Base-by-base conservation (phyloP, 108 stramenopile species). In the Mediolabrus comicus region DNA sequence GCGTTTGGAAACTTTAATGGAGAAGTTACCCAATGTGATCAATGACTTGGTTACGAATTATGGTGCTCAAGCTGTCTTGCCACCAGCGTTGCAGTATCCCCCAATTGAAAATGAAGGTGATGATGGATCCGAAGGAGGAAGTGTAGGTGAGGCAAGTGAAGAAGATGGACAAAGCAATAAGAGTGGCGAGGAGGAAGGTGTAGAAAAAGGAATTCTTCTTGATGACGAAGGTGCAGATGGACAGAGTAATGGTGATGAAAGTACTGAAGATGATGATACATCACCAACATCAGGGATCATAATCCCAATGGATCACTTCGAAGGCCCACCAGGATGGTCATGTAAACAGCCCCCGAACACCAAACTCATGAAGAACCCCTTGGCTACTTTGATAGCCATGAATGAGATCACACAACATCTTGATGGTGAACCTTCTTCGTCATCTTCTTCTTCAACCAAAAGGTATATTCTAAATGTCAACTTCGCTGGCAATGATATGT, bases 401-500 rank as follows among this genome's bases (percentile, higher is more conserved):
- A 27, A 82, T 0, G 85, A 86, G 0, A 75, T 86, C 30, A 54
- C 62, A n/a, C 24, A 25, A 33, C 75, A 49, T 4, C 7, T 62
- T 3, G 72, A 56, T 13, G 57, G 8, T 33, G 39, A 67, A 30
- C 28, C 41, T 9, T 38, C 11, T 25, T 25, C 54, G 27, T 2
- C 22, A 22, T 24, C 46, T 41, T 3, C 36, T 43, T 17, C n/a
- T 17, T 5, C 16, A 17, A 49, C 8, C 46, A 69, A 53, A 35
- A 31, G 74, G 19, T 93, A 79, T 75, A 65, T 95, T 1, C 79
- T 95, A 22, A 95, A 95, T 63, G 75, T 89, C 30, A 93, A 90
- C 74, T 95, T 72, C 70, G 95, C 92, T 16, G 92, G 95, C 4
- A 90, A 87, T 54, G 94, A 92, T 33, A 79, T 82, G 74, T 84